Evolutionary conservation across 768 basidiomycete genomes (phyloP).

Genomic region (Termitomyces sp.): DNA sequence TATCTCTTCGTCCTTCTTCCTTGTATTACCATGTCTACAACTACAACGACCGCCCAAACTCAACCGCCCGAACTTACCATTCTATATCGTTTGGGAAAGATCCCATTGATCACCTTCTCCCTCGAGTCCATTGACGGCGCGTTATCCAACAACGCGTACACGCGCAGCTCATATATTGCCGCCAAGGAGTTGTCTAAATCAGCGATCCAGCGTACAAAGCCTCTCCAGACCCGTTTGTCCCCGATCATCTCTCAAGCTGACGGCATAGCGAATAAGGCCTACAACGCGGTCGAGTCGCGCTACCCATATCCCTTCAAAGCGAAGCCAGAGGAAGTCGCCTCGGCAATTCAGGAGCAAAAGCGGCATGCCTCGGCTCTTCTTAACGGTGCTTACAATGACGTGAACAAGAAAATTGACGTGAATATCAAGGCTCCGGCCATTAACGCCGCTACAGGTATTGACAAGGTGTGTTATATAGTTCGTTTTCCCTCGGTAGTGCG

Average conservation of each 20-base stretch:
- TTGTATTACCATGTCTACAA: constrained; percentile 15
- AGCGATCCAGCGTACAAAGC: constrained; percentile 59
- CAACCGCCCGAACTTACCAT: constrained; percentile 45
- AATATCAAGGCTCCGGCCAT: constrained; percentile 58
- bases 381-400: constrained; percentile 36
- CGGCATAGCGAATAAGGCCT: constrained; percentile 64
- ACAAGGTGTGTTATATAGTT: constrained; percentile 50
- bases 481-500: constrained; percentile 9
- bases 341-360: constrained; percentile 50
- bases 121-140: constrained; percentile 54
- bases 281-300: constrained; percentile 65
- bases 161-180: constrained; percentile 57
- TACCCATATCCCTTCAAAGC: constrained; percentile 76
- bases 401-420: constrained; percentile 41
- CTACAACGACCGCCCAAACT: constrained; percentile 19
- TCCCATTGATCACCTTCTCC: constrained; percentile 66
- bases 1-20: constrained; percentile 12
- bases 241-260: constrained; percentile 63
- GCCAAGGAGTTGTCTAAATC: constrained; percentile 56
- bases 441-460: constrained; percentile 60
- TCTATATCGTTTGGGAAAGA: constrained; percentile 59
- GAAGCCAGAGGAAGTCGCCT: constrained; percentile 64
- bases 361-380: constrained; percentile 49
- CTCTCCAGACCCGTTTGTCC: constrained; percentile 58
- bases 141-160: constrained; percentile 54